These are phyloP conservation scores for Vaccinium myrtillus DNA, from an alignment of 148 eudicot species.

Conservation along the genomic window DNA sequence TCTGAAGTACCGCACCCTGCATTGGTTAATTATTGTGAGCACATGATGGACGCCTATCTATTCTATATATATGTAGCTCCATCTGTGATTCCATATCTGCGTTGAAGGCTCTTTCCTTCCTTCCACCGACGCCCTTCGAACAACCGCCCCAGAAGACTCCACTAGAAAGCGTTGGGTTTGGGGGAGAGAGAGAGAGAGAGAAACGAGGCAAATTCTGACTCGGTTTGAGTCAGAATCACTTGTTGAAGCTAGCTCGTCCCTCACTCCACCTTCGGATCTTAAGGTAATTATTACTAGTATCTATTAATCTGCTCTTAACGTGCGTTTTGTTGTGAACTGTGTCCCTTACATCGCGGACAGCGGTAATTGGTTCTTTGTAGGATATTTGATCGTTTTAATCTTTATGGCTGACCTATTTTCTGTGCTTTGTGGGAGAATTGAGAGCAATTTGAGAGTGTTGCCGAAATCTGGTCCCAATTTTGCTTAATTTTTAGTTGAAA, in stretches of 20 bases:
- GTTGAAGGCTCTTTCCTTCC: background rate
- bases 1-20: too few relatives aligned
- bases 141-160: background rate
- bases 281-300: background rate
- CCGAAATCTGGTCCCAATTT: background rate
- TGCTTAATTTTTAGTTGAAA: background rate
- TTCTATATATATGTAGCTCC: background rate
- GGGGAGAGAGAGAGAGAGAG: background rate
- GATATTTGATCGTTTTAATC: background rate
- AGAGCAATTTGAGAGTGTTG: background rate
- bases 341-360: background rate
- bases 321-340: background rate
- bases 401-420: background rate
- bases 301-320: background rate
- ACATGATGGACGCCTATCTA: background rate
- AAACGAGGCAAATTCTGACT: constrained; percentile 11
- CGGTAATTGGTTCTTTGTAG: background rate
- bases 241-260: constrained; percentile 1
- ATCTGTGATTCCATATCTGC: background rate
- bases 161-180: background rate
- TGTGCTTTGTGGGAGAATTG: background rate
- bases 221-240: background rate
- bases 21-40: too few relatives aligned
- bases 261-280: background rate
- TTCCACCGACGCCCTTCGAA: background rate